These are phyloP conservation scores for Fusarium sp. DNA, from an alignment of 2,329 filamentous ascomycete species.

Conservation along the genomic window DNA sequence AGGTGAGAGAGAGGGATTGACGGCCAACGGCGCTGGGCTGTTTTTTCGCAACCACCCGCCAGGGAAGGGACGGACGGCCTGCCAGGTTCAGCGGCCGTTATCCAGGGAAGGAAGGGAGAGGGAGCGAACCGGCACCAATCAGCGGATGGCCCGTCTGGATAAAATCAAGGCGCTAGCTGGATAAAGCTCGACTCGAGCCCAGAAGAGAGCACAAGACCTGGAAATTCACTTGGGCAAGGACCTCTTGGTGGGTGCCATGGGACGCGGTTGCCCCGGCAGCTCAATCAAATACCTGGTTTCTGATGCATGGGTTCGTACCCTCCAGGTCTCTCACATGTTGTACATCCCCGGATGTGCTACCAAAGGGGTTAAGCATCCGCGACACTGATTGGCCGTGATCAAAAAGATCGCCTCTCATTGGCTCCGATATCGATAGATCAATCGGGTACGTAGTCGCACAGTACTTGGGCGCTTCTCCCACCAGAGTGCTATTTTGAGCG, in stretches of 20 bases:
- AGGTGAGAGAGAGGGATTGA: conserved; percentile 30
- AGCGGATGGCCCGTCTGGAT: conserved; percentile 24
- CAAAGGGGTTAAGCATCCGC: background rate
- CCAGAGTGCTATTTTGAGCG: conserved; percentile 22
- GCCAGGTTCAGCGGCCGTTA: conserved; percentile 35
- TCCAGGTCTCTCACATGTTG: conserved; percentile 5
- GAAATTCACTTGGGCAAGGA: conserved; percentile 26
- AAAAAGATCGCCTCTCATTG: conserved; percentile 3
- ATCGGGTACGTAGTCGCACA: background rate
- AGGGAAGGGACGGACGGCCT: conserved; percentile 28
- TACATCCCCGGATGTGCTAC: background rate
- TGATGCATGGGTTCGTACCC: conserved; percentile 19
- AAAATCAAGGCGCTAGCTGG: conserved; percentile 31
- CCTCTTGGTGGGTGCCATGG: conserved; percentile 23
- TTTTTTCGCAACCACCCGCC: conserved; percentile 5
- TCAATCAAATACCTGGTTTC: conserved; percentile 26
- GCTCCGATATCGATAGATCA: background rate
- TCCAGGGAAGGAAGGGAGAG: conserved; percentile 31
- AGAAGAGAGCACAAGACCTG: conserved; percentile 20
- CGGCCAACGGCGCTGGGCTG: conserved; percentile 32
- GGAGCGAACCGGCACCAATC: conserved; percentile 35
- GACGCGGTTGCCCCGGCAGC: conserved; percentile 42
- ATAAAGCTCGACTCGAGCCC: conserved; percentile 32
- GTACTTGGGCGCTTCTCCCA: conserved; percentile 3
- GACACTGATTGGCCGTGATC: background rate